Evolutionary conservation across 2,329 filamentous ascomycete species (phyloP).

Genomic region (Verticillium tricorpus): DNA sequence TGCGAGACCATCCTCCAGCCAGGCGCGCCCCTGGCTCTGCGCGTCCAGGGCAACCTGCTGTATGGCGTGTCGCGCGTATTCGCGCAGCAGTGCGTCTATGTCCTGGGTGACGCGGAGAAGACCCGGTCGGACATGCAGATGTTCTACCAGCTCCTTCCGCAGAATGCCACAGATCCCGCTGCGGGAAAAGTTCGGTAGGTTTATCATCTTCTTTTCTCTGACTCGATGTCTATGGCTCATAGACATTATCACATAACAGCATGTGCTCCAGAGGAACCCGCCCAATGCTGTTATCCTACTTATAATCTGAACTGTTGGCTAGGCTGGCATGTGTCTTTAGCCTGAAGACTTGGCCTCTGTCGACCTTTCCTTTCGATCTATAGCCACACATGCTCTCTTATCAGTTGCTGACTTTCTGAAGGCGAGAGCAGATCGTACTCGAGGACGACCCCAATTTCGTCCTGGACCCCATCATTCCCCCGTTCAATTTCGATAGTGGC

Average conservation of each 20-base stretch:
- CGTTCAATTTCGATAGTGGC: slow-evolving; percentile 43
- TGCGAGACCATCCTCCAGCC: slow-evolving; percentile 82
- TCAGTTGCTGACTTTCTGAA: slow-evolving; percentile 28
- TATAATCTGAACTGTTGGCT: too few species aligned
- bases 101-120: slow-evolving; percentile 74
- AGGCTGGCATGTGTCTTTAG: too few species aligned
- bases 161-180: slow-evolving; percentile 61
- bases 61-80: slow-evolving; percentile 84
- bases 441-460: slow-evolving; percentile 80
- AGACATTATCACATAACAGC: too few species aligned
- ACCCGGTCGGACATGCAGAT: slow-evolving; percentile 69
- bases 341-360: too few species aligned
- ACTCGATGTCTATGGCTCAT: slow-evolving; percentile 11
- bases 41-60: slow-evolving; percentile 84
- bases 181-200: slow-evolving; percentile 69
- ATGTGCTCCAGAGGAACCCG: too few species aligned
- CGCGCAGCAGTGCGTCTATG: slow-evolving; percentile 79
- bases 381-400: too few species aligned
- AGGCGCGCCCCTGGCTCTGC: slow-evolving; percentile 80
- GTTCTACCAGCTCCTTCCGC: slow-evolving; percentile 55
- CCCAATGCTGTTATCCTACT: too few species aligned
- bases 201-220: slow-evolving; percentile 19
- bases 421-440: slow-evolving; percentile 71
- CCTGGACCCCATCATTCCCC: slow-evolving; percentile 58
- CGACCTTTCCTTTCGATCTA: too few species aligned